phyloP scores from a whole-genome alignment of 2,329 filamentous ascomycete genomes.

The Phialophora chinensis region DNA sequence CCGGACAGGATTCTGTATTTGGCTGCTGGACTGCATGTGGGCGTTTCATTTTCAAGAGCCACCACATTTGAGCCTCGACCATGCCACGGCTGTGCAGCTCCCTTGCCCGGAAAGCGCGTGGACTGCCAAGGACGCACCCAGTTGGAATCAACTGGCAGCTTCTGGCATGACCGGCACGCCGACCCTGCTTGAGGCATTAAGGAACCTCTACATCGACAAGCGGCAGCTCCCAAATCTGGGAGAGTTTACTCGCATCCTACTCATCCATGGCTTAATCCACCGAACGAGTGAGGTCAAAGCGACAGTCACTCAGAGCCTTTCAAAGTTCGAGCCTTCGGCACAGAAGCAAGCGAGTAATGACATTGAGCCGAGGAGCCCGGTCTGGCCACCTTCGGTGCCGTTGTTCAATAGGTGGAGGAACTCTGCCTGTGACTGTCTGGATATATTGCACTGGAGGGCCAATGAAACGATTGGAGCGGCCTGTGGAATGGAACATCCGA shows the following conservation, averaged over 20 bases:
- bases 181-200: no score
- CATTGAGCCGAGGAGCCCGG: no score
- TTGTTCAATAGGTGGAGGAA: constrained; percentile 55
- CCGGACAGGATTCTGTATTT: constrained; percentile 51
- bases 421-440: constrained; percentile 53
- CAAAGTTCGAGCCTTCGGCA: no score
- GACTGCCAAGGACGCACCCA: constrained; percentile 46
- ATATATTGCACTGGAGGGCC: constrained; percentile 65
- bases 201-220: no score
- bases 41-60: constrained; percentile 48
- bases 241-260: no score
- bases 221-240: no score
- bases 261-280: no score
- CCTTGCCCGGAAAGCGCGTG: constrained; percentile 52
- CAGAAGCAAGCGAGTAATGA: no score
- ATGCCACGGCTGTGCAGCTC: constrained; percentile 45
- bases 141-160: no score
- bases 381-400: constrained; percentile 43
- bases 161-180: no score
- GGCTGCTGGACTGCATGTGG: constrained; percentile 52
- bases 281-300: no score
- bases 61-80: constrained; percentile 47
- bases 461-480: constrained; percentile 57
- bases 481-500: constrained; percentile 60
- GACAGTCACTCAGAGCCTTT: no score